phyloP scores from a whole-genome alignment of 306 rosid species.

The Citrullus amarus region DNA sequence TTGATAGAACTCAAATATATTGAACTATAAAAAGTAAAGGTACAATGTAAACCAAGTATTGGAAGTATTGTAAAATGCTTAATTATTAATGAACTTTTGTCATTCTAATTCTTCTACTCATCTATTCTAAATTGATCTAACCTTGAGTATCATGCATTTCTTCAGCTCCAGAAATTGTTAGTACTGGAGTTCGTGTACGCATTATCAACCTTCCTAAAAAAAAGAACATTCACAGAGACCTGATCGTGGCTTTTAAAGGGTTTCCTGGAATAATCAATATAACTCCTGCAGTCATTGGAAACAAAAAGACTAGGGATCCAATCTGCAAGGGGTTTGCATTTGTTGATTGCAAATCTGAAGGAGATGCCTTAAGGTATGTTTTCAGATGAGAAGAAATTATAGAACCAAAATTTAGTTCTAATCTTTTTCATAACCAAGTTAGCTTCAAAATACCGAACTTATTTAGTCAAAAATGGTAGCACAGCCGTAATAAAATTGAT shows the following conservation, averaged over 20 bases:
- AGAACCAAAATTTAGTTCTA: not conserved
- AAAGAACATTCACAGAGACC: conserved; percentile 64
- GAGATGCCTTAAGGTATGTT: conserved; percentile 57
- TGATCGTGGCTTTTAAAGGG: conserved; percentile 50
- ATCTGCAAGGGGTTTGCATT: conserved; percentile 81
- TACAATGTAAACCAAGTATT: too few relatives aligned
- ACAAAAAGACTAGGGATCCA: conserved; percentile 92
- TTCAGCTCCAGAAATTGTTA: conserved; percentile 39
- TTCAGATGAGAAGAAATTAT: not conserved
- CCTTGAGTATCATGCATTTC: conserved; percentile 10
- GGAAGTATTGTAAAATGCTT: not conserved
- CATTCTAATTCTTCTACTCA: not conserved
- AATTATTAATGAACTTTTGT: not conserved
- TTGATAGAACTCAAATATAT: too few relatives aligned
- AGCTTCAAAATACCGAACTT: not conserved
- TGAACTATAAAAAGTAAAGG: too few relatives aligned
- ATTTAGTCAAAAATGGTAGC: not conserved
- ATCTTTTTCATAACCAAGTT: not conserved
- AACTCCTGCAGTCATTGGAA: conserved; percentile 57
- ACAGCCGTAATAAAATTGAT: not conserved
- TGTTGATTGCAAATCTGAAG: conserved; percentile 54
- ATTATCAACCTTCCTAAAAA: conserved; percentile 70
- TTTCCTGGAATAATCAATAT: conserved; percentile 51
- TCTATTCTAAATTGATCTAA: not conserved
- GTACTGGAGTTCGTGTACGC: conserved; percentile 36